Percentiles rank a stretch among this genome's conserved stretches.
phyloP scores from a whole-genome alignment of 441 rosid genomes.

The Gossypium gossypioides region DNA sequence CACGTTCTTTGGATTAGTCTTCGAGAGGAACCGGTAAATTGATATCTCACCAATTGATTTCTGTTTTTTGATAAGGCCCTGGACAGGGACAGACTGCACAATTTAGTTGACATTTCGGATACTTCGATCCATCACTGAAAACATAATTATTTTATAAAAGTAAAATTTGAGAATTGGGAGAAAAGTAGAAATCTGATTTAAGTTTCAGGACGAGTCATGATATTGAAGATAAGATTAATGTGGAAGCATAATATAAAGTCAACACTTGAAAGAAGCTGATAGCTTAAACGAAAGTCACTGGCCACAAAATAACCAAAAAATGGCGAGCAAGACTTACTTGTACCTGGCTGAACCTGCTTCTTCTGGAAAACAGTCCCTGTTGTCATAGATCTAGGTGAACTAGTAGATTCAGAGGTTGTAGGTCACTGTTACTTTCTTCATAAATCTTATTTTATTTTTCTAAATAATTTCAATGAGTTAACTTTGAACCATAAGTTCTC shows the following conservation, averaged over 20 bases:
- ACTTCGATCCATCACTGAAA: not conserved
- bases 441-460: not conserved
- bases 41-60: not conserved
- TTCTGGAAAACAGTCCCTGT: not conserved
- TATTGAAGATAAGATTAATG: not conserved
- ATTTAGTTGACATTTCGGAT: not conserved
- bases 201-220: not conserved
- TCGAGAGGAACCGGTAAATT: conserved; percentile 87
- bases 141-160: not conserved
- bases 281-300: not conserved
- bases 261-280: not conserved
- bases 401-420: not conserved
- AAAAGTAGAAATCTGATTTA: not conserved
- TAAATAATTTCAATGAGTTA: not conserved
- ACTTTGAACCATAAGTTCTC: not conserved
- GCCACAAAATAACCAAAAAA: not conserved
- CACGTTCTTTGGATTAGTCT: conserved; percentile 87
- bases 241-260: not conserved
- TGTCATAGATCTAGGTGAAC: not conserved
- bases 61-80: not conserved
- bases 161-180: not conserved
- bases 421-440: not conserved
- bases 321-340: not conserved
- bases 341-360: not conserved
- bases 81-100: not conserved